phyloP scores from a whole-genome alignment of 2,329 filamentous ascomycete species.

The Penicillium polonicum region DNA sequence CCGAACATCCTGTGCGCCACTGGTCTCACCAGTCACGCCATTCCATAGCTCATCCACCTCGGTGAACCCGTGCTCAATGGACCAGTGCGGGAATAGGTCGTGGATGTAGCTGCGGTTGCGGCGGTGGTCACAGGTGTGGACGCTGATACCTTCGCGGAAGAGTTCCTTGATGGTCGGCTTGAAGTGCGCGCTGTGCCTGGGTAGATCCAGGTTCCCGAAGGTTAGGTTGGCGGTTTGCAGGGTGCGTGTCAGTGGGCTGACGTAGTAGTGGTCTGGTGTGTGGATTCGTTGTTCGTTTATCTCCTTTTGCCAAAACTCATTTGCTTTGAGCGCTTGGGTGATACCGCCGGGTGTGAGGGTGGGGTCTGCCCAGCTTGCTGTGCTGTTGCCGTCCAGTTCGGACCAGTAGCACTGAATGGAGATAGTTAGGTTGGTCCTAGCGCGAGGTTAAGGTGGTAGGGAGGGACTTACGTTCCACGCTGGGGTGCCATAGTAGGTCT shows the following conservation, averaged over 20 bases:
- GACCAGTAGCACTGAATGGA: constrained; percentile 55
- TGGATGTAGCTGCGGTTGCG: constrained; percentile 50
- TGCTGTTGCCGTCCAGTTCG: constrained; percentile 55
- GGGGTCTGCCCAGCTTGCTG: constrained; percentile 57
- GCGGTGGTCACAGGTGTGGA: constrained; percentile 61
- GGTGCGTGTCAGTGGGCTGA: constrained; percentile 57
- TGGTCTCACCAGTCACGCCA: constrained; percentile 49
- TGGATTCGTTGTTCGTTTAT: constrained; percentile 50
- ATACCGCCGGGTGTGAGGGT: constrained; percentile 53
- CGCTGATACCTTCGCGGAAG: constrained; percentile 57
- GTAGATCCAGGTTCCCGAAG: constrained; percentile 49
- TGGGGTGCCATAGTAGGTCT: constrained; percentile 57
- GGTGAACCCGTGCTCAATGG: constrained; percentile 53
- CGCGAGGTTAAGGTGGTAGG: neutral
- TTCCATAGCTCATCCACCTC: constrained; percentile 57
- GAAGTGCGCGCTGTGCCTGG: constrained; percentile 44
- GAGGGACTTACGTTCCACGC: constrained; percentile 56
- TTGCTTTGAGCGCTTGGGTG: constrained; percentile 47
- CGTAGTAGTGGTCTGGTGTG: constrained; percentile 55
- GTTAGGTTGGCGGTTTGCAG: constrained; percentile 56
- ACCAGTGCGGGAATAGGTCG: constrained; percentile 48
- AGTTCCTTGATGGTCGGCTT: constrained; percentile 56
- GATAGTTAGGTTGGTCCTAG: neutral
- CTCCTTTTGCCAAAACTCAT: constrained; percentile 52
- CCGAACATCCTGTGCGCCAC: constrained; percentile 49